Evolutionary conservation across 1,284 basidiomycete species (phyloP), one percentile per base, ranked within the genome.

Genomic region (Malassezia globosa): DNA sequence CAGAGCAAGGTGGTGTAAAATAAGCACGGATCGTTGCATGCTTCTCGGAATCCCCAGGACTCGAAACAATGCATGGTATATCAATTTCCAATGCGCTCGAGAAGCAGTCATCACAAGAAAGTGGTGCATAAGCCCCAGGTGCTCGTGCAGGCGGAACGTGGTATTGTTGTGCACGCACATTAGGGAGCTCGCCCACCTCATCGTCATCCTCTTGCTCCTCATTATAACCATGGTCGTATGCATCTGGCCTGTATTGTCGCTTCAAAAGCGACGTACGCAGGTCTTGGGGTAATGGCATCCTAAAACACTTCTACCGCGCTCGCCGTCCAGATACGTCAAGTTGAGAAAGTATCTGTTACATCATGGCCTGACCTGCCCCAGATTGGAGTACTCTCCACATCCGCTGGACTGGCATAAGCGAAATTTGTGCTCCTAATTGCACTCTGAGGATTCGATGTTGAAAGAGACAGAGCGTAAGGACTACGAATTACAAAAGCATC

Each of bases 1-100:
- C 26, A 7, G 31, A 29, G 11, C 40, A 40, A 1, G 65, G 66
- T 6, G 66, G 63, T 4, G 68, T 67, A 46, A 63, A 69, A 57
- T 71, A 71, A 19, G 63, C 27, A 75, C 77, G 19, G 79, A 78
- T 23, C 1, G 51, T 54, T 6, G 56, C 61, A 11, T 24, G 42
- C 18, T 14, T 41, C 24, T 22, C n/a, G 2, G n/a, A 16, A 14
- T 26, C 37, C 19, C 24, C 8, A 18, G 29, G 40, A 5, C 39
- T 42, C n/a, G 46, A 45, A 7, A 24, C 42, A 3, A 13, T 14
- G 2, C 55, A 51, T 2, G 48, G 44, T 7, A 72, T 58, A 25
- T 65, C 59, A 6, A 72, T 60, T 21, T 67, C 61, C 6, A 72
- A 49, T 1, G 70, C 67, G 11, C 63, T 37, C 23, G 61, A 53